phyloP scores from a whole-genome alignment of 2,329 filamentous ascomycete genomes.

The Incumbomyces delicatus region DNA sequence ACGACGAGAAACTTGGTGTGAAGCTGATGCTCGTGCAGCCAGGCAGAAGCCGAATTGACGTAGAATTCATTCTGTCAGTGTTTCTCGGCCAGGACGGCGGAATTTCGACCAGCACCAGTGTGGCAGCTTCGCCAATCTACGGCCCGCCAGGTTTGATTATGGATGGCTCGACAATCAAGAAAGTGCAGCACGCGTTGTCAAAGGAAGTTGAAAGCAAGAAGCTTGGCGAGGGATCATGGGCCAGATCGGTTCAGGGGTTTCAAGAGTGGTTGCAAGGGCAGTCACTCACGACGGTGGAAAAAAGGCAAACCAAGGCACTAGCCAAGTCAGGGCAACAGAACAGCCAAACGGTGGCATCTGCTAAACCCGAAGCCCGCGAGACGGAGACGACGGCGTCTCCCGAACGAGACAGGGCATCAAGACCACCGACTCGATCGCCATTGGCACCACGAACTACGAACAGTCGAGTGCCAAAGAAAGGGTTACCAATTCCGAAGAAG shows the following conservation, averaged over 20 bases:
- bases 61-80: constrained; percentile 17
- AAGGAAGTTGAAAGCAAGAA: constrained; percentile 19
- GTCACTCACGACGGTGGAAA: neutral
- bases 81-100: constrained; percentile 16
- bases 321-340: neutral
- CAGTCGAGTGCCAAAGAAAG: constrained; percentile 17
- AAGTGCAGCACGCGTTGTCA: constrained; percentile 18
- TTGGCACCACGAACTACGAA: constrained; percentile 15
- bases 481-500: constrained; percentile 18
- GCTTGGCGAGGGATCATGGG: constrained; percentile 18
- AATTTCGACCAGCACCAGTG: constrained; percentile 11
- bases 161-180: constrained; percentile 14
- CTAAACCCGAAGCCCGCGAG: neutral
- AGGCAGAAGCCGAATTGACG: constrained; percentile 16
- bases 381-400: neutral
- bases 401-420: constrained; percentile 1
- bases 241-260: constrained; percentile 19
- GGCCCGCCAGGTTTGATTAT: constrained; percentile 10
- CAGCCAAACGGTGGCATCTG: neutral
- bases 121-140: constrained; percentile 15
- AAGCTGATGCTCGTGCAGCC: constrained; percentile 16
- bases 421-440: constrained; percentile 12
- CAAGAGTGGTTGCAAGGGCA: constrained; percentile 14
- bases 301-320: neutral
- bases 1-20: constrained; percentile 19